A percentile compares a stretch with the other conserved stretches of the same genome.
phyloP scores from a whole-genome alignment of 176 grass and related monocot species.

The Cenchrus fungigraminus region DNA sequence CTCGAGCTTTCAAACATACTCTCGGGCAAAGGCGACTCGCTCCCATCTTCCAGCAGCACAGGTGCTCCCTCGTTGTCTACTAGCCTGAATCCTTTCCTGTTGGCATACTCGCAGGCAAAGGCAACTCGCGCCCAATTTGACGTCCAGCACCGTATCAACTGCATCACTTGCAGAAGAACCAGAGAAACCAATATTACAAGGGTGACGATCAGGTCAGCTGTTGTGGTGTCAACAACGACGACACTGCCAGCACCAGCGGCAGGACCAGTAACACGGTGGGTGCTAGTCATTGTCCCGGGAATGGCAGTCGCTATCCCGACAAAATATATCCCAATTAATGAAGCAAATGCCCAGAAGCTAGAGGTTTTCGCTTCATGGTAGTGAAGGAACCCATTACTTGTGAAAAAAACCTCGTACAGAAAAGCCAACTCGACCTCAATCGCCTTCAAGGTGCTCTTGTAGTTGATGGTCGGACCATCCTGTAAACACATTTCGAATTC shows the following conservation, averaged over 20 bases:
- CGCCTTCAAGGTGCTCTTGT: not conserved
- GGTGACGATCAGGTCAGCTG: not conserved
- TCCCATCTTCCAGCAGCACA: too few relatives aligned
- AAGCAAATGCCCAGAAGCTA: not conserved
- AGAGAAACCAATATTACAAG: not conserved
- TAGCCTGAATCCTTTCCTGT: too few relatives aligned
- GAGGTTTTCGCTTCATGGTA: not conserved
- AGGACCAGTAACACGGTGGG: not conserved
- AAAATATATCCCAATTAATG: not conserved
- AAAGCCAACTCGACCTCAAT: not conserved
- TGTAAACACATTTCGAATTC: not conserved
- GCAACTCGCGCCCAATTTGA: conserved; percentile 17
- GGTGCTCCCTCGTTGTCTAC: too few relatives aligned
- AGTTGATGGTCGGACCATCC: not conserved
- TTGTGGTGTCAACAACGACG: not conserved
- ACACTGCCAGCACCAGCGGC: not conserved
- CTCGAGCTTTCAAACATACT: too few relatives aligned
- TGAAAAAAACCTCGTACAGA: not conserved
- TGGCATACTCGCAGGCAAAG: not conserved
- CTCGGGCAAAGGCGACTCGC: too few relatives aligned
- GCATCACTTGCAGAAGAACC: not conserved
- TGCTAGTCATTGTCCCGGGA: not conserved
- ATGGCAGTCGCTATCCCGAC: not conserved
- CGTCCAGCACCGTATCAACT: conserved; percentile 9
- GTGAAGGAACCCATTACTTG: not conserved